Conservation (phyloP, 352 stramenopile species). For the Phytophthora capsici region DNA sequence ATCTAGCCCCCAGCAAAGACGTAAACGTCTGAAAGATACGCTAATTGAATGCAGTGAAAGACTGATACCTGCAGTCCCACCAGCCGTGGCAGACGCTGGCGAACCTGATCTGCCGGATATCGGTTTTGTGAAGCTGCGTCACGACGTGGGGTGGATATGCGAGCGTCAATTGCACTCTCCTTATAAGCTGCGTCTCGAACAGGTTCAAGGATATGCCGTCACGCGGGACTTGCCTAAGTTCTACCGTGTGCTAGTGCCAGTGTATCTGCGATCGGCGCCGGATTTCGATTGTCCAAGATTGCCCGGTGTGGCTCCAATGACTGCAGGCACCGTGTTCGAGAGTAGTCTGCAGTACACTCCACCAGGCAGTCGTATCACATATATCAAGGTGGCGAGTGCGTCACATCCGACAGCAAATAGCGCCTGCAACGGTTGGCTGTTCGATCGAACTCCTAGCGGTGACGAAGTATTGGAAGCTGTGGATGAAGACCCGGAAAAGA, state of each 20-base stretch:
- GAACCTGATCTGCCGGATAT: conserved; percentile 45
- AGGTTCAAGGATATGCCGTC: conserved; percentile 74
- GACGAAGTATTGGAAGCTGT: conserved; percentile 75
- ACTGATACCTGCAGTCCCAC: conserved; percentile 50
- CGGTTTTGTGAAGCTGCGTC: conserved; percentile 80
- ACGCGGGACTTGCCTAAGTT: conserved; percentile 77
- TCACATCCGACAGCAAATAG: conserved; percentile 44
- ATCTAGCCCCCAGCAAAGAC: conserved; percentile 43
- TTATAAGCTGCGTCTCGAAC: conserved; percentile 62
- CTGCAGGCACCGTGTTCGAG: conserved; percentile 78
- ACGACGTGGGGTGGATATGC: conserved; percentile 83
- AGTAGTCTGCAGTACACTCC: conserved; percentile 81
- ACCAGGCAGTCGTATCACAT: conserved; percentile 77
- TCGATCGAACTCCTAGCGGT: conserved; percentile 65
- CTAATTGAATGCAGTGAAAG: conserved; percentile 84
- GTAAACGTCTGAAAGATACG: conserved; percentile 73
- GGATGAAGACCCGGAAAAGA: conserved; percentile 78
- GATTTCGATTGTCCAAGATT: conserved; percentile 82
- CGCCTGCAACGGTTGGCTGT: conserved; percentile 66
- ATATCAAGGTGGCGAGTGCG: conserved; percentile 78
- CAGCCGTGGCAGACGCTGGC: conserved; percentile 11
- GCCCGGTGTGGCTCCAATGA: conserved; percentile 66
- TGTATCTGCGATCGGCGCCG: conserved; percentile 72
- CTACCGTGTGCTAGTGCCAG: conserved; percentile 73
- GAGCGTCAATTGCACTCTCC: conserved; percentile 59